These are phyloP conservation scores for Fusarium sp. DNA, from an alignment of 2,329 filamentous ascomycete genomes.

Conservation along the genomic window DNA sequence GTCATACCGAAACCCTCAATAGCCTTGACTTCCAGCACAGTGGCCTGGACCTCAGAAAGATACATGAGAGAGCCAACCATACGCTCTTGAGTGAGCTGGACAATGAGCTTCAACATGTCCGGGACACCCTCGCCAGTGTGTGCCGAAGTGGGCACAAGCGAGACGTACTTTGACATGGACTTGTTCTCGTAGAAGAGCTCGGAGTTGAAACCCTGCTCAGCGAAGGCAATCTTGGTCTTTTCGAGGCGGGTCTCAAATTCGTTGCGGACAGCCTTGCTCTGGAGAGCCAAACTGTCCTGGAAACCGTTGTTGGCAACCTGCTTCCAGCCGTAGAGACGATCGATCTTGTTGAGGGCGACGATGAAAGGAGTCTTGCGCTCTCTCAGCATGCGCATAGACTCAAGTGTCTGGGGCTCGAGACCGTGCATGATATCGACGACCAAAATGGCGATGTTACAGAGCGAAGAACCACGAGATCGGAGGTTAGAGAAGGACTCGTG, in stretches of 20 bases:
- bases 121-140: slow-evolving; percentile 99
- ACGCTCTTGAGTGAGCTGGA: slow-evolving; percentile 92
- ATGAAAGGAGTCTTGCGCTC: slow-evolving; percentile 98
- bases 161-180: slow-evolving; percentile 93
- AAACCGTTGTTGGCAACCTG: slow-evolving; percentile 99
- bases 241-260: slow-evolving; percentile 93
- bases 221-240: slow-evolving; percentile 91
- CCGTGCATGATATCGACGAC: slow-evolving; percentile 99
- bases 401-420: slow-evolving; percentile 93
- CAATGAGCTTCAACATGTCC: slow-evolving; percentile 96
- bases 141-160: slow-evolving; percentile 95
- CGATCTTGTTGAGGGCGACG: slow-evolving; percentile 99
- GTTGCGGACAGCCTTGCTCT: slow-evolving; percentile 92
- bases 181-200: slow-evolving; percentile 98
- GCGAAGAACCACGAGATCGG: slow-evolving; percentile 93
- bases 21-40: slow-evolving; percentile 97
- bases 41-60: slow-evolving; percentile 95
- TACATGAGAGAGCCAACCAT: slow-evolving; percentile 99
- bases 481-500: slow-evolving; percentile 99
- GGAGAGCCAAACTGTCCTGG: slow-evolving; percentile 87
- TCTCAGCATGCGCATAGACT: slow-evolving; percentile 94
- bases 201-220: slow-evolving; percentile 97
- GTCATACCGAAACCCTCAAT: slow-evolving; percentile 99
- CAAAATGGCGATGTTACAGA: slow-evolving; percentile 99
- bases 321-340: slow-evolving; percentile 99